Base-by-base conservation (phyloP, 1,139 yeast genomes). In the Kazachstania sp. region DNA sequence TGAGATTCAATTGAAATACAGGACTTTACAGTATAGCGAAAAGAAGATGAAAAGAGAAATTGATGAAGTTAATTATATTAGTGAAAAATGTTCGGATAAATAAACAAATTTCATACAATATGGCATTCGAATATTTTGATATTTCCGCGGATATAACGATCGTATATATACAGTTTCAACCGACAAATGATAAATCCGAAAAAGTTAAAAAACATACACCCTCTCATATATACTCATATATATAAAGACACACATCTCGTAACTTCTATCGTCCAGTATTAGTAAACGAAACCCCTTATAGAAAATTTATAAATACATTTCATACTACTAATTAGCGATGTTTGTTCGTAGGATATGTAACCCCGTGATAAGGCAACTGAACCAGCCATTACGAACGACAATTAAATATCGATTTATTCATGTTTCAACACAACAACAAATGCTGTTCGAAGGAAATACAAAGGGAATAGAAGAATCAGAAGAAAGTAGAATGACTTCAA, bases 371-470 rank as follows among this genome's bases (percentile, higher is more conserved):
- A 15, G 29, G 13, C 15, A 38, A 15, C 12, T 12, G 16, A 2
- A 23, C 19, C 7, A 28, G 16, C 4, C 16, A 26, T 16, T n/a
- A 15, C 11, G 15, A 29, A 31, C 18, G 32, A 18, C 19, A 5
- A 28, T 37, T n/a, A 16, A 9, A 16, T 37, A 7, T 19, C 37
- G 26, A 26, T 7, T 18, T 3, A 26, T 34, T n/a, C 46, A 40
- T 29, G 32, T 23, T 8, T 13, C 19, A 16, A 11, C 31, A 2
- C 31, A 13, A 8, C 20, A 12, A 12, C 3, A 13, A n/a, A 63
- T 63, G 65, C 56, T 63, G 6, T 75, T 73, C 53, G 77, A 73
- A 58, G 83, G 83, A 1, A 75, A 73, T 52, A 71, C 74, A 41
- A 52, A 59, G 3, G 58, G 68, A 6, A 67, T 71, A 36, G 50